Evolutionary conservation across 768 basidiomycete genomes (phyloP).

Genomic region (Lactarius vividus): DNA sequence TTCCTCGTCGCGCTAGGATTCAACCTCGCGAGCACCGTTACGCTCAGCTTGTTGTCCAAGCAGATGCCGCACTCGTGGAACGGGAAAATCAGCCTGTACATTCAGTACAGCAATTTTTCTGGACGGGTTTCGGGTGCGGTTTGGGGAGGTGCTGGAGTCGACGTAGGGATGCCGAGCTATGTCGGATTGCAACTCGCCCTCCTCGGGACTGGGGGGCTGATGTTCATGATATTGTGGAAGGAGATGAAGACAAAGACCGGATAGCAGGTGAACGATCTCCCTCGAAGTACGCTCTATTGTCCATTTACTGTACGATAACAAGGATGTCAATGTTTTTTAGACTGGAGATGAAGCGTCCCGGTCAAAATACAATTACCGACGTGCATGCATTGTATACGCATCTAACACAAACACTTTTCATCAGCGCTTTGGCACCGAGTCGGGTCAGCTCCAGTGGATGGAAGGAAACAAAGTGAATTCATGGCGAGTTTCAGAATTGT

Average conservation of each 20-base stretch:
- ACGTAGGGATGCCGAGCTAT: conserved; percentile 60
- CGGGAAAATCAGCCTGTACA: conserved; percentile 51
- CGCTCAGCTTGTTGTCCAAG: conserved; percentile 64
- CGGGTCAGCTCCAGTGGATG: no score
- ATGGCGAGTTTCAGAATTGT: no score
- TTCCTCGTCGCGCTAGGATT: conserved; percentile 67
- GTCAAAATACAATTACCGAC: no score
- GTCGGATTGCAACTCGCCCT: conserved; percentile 58
- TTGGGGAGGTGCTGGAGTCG: conserved; percentile 61
- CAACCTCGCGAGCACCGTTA: conserved; percentile 69
- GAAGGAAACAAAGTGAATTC: no score
- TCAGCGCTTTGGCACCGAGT: no score
- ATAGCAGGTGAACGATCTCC: conserved; percentile 30
- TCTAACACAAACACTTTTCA: no score
- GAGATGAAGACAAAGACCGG: conserved; percentile 64
- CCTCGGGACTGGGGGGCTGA: conserved; percentile 53
- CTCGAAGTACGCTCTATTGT: background rate
- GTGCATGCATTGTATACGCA: no score
- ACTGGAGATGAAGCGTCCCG: no score
- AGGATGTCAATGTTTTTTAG: background rate
- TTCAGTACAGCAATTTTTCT: conserved; percentile 67
- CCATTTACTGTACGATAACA: background rate
- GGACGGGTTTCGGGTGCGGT: conserved; percentile 66
- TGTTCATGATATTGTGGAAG: conserved; percentile 58
- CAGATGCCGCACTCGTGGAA: conserved; percentile 66